These are phyloP conservation scores for Cryptococcus sp. DNA, from an alignment of 1,284 basidiomycete genomes.

Conservation along the genomic window DNA sequence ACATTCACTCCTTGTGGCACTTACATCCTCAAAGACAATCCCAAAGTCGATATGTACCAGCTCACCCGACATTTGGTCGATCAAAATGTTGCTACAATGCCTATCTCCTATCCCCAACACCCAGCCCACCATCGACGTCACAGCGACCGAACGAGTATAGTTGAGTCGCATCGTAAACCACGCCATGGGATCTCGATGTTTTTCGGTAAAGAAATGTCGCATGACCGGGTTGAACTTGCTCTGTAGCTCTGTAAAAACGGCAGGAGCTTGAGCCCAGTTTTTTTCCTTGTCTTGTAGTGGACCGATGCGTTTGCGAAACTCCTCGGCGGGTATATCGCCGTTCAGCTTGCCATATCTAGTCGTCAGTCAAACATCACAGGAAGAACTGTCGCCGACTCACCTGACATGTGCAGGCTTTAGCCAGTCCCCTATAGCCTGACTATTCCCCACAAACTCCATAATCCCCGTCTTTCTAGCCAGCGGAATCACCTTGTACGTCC, in stretches of 20 bases:
- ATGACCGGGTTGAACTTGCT: slow-evolving; percentile 73
- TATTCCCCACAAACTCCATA: slow-evolving; percentile 85
- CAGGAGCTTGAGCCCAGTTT: slow-evolving; percentile 42
- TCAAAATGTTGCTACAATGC: slow-evolving; percentile 85
- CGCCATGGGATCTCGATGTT: slow-evolving; percentile 73
- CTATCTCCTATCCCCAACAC: slow-evolving; percentile 89
- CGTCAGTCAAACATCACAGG: neutral
- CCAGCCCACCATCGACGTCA: slow-evolving; percentile 90
- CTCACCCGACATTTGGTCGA: slow-evolving; percentile 79
- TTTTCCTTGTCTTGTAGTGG: slow-evolving; percentile 37
- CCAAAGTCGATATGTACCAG: slow-evolving; percentile 93
- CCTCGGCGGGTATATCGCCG: slow-evolving; percentile 2
- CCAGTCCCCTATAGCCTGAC: slow-evolving; percentile 62
- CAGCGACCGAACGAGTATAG: slow-evolving; percentile 87
- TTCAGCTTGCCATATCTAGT: slow-evolving; percentile 4
- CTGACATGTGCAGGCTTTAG: slow-evolving; percentile 57
- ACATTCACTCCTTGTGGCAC: slow-evolving; percentile 16
- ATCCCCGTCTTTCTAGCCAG: slow-evolving; percentile 75
- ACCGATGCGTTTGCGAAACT: slow-evolving; percentile 1
- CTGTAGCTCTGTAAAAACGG: slow-evolving; percentile 55
- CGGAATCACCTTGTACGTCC: slow-evolving; percentile 85
- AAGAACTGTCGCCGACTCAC: slow-evolving; percentile 46
- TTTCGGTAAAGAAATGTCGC: slow-evolving; percentile 89
- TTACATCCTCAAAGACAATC: slow-evolving; percentile 89
- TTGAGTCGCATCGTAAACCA: slow-evolving; percentile 93